Evolutionary conservation across 176 grass and related monocot species (phyloP).

Genomic region (Bonia amplexicaulis): DNA sequence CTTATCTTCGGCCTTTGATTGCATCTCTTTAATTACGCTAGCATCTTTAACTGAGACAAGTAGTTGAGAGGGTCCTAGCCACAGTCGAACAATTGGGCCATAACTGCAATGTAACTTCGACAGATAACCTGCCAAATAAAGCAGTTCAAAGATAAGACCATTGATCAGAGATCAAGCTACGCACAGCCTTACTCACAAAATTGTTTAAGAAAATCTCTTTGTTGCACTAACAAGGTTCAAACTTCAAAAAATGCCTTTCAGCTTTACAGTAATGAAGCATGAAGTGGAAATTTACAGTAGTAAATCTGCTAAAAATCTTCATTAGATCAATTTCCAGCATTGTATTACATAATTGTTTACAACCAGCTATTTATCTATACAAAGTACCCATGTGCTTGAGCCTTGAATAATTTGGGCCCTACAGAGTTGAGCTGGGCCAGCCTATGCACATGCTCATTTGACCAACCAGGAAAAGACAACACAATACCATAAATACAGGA

Average conservation of each 20-base stretch:
- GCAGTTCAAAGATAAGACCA: background rate
- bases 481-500: background rate
- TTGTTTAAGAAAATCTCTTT: too few species aligned
- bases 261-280: background rate
- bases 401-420: background rate
- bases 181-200: too few species aligned
- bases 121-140: slow-evolving; percentile 51
- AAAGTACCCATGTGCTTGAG: background rate
- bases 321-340: background rate
- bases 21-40: slow-evolving; percentile 63
- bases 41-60: slow-evolving; percentile 87
- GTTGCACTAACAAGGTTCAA: too few species aligned
- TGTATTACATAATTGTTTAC: background rate
- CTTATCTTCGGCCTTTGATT: slow-evolving; percentile 86
- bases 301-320: background rate
- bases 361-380: background rate
- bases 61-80: slow-evolving; percentile 82
- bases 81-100: slow-evolving; percentile 82
- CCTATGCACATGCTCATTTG: slow-evolving; percentile 12
- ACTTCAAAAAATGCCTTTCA: background rate
- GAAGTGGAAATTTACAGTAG: background rate
- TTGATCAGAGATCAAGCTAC: too few species aligned
- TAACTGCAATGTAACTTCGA: slow-evolving; percentile 74
- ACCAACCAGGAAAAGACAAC: background rate
- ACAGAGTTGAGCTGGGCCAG: slow-evolving; percentile 17